Percentiles rank a stretch among this genome's conserved stretches.
These are phyloP conservation scores for Thermomyces lanuginosus DNA, from an alignment of 2,329 filamentous ascomycete species.

Conservation along the genomic window DNA sequence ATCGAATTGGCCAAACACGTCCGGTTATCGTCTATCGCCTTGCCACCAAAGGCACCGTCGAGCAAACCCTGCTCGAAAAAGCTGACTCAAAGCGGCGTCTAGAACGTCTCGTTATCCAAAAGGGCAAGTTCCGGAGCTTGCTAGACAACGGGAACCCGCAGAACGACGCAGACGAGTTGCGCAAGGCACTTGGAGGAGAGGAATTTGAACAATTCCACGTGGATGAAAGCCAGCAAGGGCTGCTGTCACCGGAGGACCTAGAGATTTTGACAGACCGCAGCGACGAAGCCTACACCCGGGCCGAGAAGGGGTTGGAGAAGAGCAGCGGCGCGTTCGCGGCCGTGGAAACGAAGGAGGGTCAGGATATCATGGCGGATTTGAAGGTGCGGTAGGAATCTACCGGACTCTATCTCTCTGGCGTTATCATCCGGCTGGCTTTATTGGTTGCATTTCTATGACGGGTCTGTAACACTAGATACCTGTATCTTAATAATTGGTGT, in stretches of 20 bases:
- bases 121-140: constrained; percentile 65
- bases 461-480: too few relatives aligned
- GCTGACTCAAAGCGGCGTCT: constrained; percentile 83
- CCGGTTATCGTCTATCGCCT: constrained; percentile 90
- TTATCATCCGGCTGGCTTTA: too few relatives aligned
- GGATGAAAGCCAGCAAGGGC: constrained; percentile 35
- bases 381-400: constrained; percentile 8
- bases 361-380: constrained; percentile 17
- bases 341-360: constrained; percentile 54
- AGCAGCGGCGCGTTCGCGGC: constrained; percentile 45
- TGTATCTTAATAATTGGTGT: too few relatives aligned
- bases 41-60: constrained; percentile 82
- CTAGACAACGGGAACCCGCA: constrained; percentile 36
- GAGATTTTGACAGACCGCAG: constrained; percentile 62
- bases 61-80: constrained; percentile 69
- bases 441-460: not conserved
- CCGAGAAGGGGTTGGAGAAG: constrained; percentile 58
- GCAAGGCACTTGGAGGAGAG: constrained; percentile 50
- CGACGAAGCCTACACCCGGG: constrained; percentile 50
- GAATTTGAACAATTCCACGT: constrained; percentile 53
- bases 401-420: too few relatives aligned
- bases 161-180: constrained; percentile 44
- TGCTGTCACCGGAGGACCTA: constrained; percentile 63
- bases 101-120: constrained; percentile 90
- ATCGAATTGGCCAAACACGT: constrained; percentile 81